A percentile compares a stretch with the other conserved stretches of the same genome.
phyloP scores from a whole-genome alignment of 768 basidiomycete genomes.

The Coprinopsis marcescibilis region DNA sequence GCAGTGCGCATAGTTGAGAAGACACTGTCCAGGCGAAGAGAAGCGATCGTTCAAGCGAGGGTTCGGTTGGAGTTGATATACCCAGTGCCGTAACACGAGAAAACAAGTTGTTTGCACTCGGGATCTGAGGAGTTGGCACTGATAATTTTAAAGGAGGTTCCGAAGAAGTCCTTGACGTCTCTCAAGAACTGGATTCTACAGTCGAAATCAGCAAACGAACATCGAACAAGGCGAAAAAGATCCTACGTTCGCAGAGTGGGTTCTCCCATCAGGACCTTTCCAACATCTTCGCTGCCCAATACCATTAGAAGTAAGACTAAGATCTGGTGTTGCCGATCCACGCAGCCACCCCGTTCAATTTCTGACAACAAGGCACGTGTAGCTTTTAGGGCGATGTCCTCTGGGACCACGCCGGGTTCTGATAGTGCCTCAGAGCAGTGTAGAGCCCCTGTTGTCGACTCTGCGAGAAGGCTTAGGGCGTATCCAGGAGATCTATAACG shows the following conservation, averaged over 20 bases:
- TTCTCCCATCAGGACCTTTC: constrained; percentile 80
- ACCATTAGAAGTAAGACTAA: constrained; percentile 88
- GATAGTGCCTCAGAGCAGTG: constrained; percentile 87
- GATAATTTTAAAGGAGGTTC: constrained; percentile 89
- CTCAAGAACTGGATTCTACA: constrained; percentile 88
- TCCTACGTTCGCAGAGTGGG: constrained; percentile 79
- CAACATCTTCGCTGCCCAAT: constrained; percentile 96
- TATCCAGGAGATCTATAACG: constrained; percentile 85
- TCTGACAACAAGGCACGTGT: constrained; percentile 75
- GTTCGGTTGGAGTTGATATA: constrained; percentile 85
- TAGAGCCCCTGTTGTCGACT: constrained; percentile 86
- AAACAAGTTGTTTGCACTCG: constrained; percentile 56
- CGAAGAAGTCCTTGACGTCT: constrained; percentile 78
- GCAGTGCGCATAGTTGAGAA: too few species aligned
- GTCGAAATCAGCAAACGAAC: constrained; percentile 3
- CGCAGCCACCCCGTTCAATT: constrained; percentile 78
- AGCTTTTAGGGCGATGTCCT: constrained; percentile 85
- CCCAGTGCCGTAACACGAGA: constrained; percentile 90
- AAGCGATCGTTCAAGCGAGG: constrained; percentile 53
- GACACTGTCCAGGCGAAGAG: too few species aligned
- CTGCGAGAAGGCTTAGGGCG: constrained; percentile 83
- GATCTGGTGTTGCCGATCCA: constrained; percentile 85
- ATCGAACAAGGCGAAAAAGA: constrained; percentile 8
- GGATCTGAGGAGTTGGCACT: constrained; percentile 48
- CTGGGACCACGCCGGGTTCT: constrained; percentile 77